Percentiles rank a stretch among this genome's conserved stretches.
phyloP scores from a whole-genome alignment of 1,284 basidiomycete species.

The Boletus smithii region DNA sequence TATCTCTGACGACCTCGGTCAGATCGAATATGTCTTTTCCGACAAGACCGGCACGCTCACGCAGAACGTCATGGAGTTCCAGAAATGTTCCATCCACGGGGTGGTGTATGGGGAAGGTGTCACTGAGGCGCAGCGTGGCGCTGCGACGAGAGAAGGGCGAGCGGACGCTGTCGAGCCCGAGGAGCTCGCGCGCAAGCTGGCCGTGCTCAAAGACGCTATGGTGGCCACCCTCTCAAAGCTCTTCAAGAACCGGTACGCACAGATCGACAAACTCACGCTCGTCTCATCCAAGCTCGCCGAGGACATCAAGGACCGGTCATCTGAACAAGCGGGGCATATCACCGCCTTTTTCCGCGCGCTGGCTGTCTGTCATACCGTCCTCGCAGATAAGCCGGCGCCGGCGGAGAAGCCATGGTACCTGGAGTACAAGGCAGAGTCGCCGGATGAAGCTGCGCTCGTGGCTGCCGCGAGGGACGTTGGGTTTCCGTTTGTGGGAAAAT shows the following conservation, averaged over 20 bases:
- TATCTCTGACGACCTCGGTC: constrained; percentile 95
- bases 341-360: constrained; percentile 89
- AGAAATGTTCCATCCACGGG: constrained; percentile 89
- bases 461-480: constrained; percentile 89
- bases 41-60: constrained; percentile 98
- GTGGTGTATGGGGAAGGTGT: constrained; percentile 88
- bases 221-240: constrained; percentile 66
- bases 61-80: constrained; percentile 98
- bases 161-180: constrained; percentile 62
- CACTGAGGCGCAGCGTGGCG: constrained; percentile 93
- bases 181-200: constrained; percentile 67
- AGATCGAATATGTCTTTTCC: constrained; percentile 97
- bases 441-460: constrained; percentile 93
- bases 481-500: constrained; percentile 84
- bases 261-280: constrained; percentile 80
- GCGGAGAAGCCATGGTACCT: constrained; percentile 63
- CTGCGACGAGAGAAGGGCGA: constrained; percentile 79
- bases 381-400: constrained; percentile 73
- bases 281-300: constrained; percentile 83
- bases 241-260: constrained; percentile 90
- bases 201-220: constrained; percentile 75
- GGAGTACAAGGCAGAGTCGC: constrained; percentile 94
- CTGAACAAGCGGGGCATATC: constrained; percentile 65
- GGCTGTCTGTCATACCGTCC: constrained; percentile 89
- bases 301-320: constrained; percentile 63